Evolutionary conservation across 176 grass and related monocot species (phyloP).

Genomic region (Eragrostis nindensis): DNA sequence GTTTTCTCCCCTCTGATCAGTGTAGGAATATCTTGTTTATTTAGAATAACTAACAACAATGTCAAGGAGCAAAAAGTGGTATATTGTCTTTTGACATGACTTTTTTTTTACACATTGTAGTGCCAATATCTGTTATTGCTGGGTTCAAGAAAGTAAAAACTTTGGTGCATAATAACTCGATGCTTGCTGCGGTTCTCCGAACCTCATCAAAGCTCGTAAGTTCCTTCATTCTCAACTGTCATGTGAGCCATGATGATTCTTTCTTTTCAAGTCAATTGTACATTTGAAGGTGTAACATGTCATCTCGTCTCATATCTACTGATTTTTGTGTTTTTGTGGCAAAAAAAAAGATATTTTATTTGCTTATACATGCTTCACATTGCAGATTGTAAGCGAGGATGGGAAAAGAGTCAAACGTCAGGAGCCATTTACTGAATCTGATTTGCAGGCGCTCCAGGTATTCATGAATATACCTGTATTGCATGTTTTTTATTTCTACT

Average conservation of each 20-base stretch:
- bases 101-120: slow-evolving; percentile 47
- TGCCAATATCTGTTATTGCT: slow-evolving; percentile 91
- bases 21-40: neutral
- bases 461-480: slow-evolving; percentile 21
- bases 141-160: slow-evolving; percentile 98
- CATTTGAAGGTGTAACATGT: neutral
- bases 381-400: slow-evolving; percentile 89
- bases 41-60: neutral
- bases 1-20: neutral
- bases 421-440: slow-evolving; percentile 83
- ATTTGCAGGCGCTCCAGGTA: slow-evolving; percentile 91
- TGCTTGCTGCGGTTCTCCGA: slow-evolving; percentile 77
- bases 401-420: slow-evolving; percentile 80
- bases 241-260: neutral
- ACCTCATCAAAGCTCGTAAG: slow-evolving; percentile 93
- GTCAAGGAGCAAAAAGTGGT: neutral
- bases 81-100: neutral
- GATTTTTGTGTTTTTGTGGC: slow-evolving; percentile 10
- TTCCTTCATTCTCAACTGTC: slow-evolving; percentile 24
- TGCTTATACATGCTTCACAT: slow-evolving; percentile 28
- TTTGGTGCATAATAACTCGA: slow-evolving; percentile 64
- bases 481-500: slow-evolving; percentile 33
- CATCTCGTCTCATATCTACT: neutral
- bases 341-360: neutral
- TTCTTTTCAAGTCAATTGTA: neutral